Percentiles rank a stretch among this genome's conserved stretches.
Evolutionary conservation across 176 grass and related monocot species (phyloP).

Genomic region (Carex kokanica): DNA sequence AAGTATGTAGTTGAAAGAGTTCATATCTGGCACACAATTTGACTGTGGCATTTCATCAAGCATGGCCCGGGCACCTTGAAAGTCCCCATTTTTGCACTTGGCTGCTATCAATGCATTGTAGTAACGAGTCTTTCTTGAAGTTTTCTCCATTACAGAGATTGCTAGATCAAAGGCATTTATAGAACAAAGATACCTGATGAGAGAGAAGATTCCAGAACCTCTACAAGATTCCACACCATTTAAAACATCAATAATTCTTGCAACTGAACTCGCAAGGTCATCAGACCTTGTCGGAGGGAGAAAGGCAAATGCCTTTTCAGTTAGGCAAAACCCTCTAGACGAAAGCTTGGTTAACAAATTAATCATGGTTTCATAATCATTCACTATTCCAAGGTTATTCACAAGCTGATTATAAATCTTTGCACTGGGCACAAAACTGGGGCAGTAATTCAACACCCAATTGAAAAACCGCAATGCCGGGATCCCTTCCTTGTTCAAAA

Average conservation of each 20-base stretch:
- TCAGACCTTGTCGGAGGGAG: neutral
- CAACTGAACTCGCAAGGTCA: constrained; percentile 21
- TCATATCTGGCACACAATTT: constrained; percentile 53
- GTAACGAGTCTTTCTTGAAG: constrained; percentile 42
- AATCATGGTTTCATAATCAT: constrained; percentile 53
- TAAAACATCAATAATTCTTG: constrained; percentile 25
- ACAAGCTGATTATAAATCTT: constrained; percentile 60
- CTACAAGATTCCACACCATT: constrained; percentile 43
- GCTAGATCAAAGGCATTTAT: constrained; percentile 53
- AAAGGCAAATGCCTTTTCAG: constrained; percentile 63
- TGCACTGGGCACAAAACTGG: constrained; percentile 34
- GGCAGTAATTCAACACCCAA: constrained; percentile 43
- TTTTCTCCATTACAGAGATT: constrained; percentile 50
- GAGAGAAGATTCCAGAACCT: constrained; percentile 65
- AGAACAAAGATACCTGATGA: constrained; percentile 56
- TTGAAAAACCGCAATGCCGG: constrained; percentile 51
- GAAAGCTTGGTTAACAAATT: constrained; percentile 44
- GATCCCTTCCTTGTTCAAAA: constrained; percentile 39
- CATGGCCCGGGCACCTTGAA: constrained; percentile 52
- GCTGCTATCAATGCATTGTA: constrained; percentile 65
- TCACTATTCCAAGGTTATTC: constrained; percentile 51
- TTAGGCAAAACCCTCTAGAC: constrained; percentile 34
- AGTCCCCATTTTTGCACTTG: constrained; percentile 55
- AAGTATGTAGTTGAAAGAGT: constrained; percentile 79
- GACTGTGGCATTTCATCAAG: constrained; percentile 68